Evolutionary conservation across 192 early-diverging fungal species (phyloP).

Genomic region (Mortierella hygrophila): DNA sequence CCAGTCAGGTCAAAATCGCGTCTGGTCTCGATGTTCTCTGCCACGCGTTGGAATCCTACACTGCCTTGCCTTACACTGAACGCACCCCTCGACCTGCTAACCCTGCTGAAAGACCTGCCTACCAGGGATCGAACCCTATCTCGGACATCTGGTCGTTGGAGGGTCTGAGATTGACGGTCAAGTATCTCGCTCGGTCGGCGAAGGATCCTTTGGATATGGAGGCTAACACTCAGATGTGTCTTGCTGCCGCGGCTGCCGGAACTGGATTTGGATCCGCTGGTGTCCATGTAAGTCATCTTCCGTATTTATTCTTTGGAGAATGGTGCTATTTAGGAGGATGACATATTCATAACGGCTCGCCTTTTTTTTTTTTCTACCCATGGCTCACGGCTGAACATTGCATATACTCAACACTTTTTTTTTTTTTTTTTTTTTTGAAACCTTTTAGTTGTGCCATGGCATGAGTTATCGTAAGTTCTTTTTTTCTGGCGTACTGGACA

Average conservation of each 20-base stretch:
- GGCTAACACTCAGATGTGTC: slow-evolving; percentile 83
- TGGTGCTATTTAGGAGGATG: neutral
- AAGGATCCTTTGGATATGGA: slow-evolving; percentile 73
- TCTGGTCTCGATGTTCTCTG: slow-evolving; percentile 92
- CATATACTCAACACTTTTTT: neutral
- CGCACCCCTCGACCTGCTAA: slow-evolving; percentile 84
- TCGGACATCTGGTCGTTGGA: slow-evolving; percentile 90
- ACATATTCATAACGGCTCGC: neutral
- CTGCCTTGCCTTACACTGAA: slow-evolving; percentile 86
- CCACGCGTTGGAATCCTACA: slow-evolving; percentile 93
- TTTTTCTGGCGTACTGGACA: neutral
- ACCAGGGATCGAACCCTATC: slow-evolving; percentile 95
- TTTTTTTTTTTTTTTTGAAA: slow-evolving; percentile 13
- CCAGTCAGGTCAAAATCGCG: slow-evolving; percentile 85
- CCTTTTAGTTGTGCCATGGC: slow-evolving; percentile 44
- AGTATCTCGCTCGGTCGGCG: slow-evolving; percentile 82
- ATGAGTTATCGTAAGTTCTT: slow-evolving; percentile 48
- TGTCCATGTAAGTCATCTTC: slow-evolving; percentile 85
- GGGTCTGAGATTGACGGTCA: slow-evolving; percentile 83
- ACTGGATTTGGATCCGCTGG: slow-evolving; percentile 92
- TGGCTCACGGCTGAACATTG: neutral
- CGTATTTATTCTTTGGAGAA: neutral
- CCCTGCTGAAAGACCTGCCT: slow-evolving; percentile 88
- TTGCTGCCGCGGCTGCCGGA: slow-evolving; percentile 92
- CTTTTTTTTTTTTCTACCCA: neutral